These are phyloP conservation scores for Candida pseudoviswanathii DNA, from an alignment of 1,139 yeast genomes.

Conservation along the genomic window DNA sequence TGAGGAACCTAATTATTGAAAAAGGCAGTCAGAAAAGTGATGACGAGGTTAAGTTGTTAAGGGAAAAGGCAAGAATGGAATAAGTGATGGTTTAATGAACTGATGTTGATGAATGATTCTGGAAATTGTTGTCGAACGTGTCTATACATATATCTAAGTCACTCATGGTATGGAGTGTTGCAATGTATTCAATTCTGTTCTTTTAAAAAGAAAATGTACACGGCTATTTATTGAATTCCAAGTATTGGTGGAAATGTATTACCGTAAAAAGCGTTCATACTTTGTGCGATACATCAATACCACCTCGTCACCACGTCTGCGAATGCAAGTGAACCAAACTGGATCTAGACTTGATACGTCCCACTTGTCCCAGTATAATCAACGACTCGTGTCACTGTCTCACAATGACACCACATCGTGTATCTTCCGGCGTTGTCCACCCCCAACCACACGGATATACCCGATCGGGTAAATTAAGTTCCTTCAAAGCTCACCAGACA, in stretches of 20 bases:
- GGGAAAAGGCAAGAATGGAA: slow-evolving; percentile 31
- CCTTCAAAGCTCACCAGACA: too few species aligned
- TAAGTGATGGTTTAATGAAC: background rate
- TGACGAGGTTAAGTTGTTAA: slow-evolving; percentile 39
- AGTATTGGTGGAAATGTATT: background rate
- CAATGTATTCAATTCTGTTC: background rate
- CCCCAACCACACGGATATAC: too few species aligned
- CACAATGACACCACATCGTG: too few species aligned
- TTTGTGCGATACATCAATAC: background rate
- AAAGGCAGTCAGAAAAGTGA: slow-evolving; percentile 44
- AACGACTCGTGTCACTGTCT: too few species aligned
- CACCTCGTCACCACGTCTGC: background rate
- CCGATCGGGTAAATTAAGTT: too few species aligned
- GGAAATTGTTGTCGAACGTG: background rate
- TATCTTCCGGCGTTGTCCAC: too few species aligned
- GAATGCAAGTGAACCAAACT: background rate
- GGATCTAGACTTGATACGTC: background rate
- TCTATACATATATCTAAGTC: background rate
- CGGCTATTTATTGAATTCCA: background rate
- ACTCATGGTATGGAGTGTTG: too few species aligned
- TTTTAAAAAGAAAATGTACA: background rate
- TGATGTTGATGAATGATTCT: background rate
- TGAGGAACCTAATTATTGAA: slow-evolving; percentile 61
- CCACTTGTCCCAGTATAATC: too few species aligned
- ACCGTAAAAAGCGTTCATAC: background rate